Evolutionary conservation across 2,329 filamentous ascomycete genomes (phyloP).

Genomic region (Sarocladium brachiariae): DNA sequence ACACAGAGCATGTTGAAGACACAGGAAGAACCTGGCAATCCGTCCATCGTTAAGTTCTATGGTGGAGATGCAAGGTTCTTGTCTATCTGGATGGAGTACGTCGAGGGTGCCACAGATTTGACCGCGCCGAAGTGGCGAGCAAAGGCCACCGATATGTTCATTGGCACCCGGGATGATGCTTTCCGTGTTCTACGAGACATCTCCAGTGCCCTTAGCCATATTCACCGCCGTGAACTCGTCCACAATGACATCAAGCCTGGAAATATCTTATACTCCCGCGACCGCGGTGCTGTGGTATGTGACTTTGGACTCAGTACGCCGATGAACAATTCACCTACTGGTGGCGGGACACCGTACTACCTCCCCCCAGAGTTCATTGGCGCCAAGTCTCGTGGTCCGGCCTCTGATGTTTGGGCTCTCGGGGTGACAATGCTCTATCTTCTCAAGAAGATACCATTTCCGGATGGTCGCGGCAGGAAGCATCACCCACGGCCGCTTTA

Average conservation of each 20-base stretch:
- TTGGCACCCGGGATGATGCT: constrained; percentile 42
- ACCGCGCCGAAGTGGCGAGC: constrained; percentile 44
- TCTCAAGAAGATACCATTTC: constrained; percentile 47
- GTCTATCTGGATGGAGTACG: constrained; percentile 55
- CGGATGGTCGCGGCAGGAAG: constrained; percentile 42
- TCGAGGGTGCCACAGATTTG: constrained; percentile 46
- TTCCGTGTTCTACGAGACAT: constrained; percentile 48
- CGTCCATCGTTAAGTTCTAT: constrained; percentile 52
- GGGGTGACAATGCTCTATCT: constrained; percentile 56
- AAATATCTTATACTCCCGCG: constrained; percentile 53
- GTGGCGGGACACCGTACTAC: constrained; percentile 55
- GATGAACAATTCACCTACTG: constrained; percentile 36
- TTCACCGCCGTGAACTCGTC: constrained; percentile 45
- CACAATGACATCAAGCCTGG: constrained; percentile 59
- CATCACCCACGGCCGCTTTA: constrained; percentile 45
- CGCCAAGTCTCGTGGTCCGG: constrained; percentile 42
- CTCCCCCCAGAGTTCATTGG: constrained; percentile 56
- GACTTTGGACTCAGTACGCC: constrained; percentile 52
- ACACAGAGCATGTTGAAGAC: constrained; percentile 32
- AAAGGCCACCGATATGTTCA: constrained; percentile 39
- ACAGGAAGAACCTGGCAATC: constrained; percentile 47
- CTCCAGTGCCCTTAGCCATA: constrained; percentile 45
- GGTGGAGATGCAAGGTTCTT: constrained; percentile 54
- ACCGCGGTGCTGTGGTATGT: constrained; percentile 52
- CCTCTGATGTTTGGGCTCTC: constrained; percentile 54